These are phyloP conservation scores for Calonectria leucothoes DNA, from an alignment of 2,329 filamentous ascomycete species.

Conservation along the genomic window DNA sequence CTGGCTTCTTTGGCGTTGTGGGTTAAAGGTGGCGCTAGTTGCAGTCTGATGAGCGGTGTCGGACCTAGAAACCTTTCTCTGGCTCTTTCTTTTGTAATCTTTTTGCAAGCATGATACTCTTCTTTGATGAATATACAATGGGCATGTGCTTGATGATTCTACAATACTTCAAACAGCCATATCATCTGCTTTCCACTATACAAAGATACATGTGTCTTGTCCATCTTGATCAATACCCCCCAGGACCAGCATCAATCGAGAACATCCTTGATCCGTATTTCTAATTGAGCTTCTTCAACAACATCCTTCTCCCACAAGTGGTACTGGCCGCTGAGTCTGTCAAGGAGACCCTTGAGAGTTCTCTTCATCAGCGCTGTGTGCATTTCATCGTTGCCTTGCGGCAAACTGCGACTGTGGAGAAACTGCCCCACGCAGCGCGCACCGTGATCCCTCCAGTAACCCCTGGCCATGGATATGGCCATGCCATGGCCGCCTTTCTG, in stretches of 20 bases:
- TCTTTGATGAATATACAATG: no score
- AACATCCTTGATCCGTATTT: background rate
- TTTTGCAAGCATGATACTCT: no score
- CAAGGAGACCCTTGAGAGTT: background rate
- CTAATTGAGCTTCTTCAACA: background rate
- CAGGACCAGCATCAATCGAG: background rate
- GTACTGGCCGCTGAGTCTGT: background rate
- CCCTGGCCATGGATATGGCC: background rate
- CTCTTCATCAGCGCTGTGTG: background rate
- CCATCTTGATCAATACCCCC: background rate
- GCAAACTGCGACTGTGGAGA: background rate
- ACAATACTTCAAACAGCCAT: no score
- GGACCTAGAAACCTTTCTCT: no score
- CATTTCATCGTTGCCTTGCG: background rate
- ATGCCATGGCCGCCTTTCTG: background rate
- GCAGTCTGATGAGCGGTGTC: no score
- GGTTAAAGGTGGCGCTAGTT: no score
- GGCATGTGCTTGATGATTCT: no score
- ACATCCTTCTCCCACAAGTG: background rate
- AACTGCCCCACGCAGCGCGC: background rate
- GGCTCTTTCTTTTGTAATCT: no score
- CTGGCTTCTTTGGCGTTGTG: no score
- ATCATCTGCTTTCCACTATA: no score
- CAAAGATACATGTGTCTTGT: no score
- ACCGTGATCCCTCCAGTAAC: background rate